phyloP scores from a whole-genome alignment of 345 rosid genomes.

The Eucalyptus pauciflora region DNA sequence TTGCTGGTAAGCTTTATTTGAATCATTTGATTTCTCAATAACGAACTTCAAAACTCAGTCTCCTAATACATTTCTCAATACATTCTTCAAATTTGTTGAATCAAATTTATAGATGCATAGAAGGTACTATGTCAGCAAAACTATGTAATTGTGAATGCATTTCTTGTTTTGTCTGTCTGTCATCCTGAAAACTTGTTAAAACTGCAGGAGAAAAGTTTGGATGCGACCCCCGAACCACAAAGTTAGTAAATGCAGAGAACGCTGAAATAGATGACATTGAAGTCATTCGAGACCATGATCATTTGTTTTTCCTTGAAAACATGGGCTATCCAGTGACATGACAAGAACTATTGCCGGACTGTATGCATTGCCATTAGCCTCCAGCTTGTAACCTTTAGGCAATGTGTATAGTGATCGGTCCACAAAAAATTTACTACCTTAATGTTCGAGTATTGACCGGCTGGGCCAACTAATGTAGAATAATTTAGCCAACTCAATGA shows the following conservation, averaged over 20 bases:
- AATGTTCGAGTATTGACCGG: background rate
- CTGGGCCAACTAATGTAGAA: background rate
- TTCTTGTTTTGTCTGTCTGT: background rate
- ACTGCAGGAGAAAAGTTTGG: constrained; percentile 84
- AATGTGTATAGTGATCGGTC: background rate
- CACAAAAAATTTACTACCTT: background rate
- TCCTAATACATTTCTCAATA: background rate
- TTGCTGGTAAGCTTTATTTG: constrained; percentile 60
- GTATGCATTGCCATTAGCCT: background rate
- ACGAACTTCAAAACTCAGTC: background rate
- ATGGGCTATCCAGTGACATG: constrained; percentile 7
- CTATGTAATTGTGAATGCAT: background rate
- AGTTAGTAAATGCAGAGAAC: constrained; percentile 46
- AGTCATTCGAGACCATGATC: constrained; percentile 92
- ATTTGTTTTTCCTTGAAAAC: constrained; percentile 55
- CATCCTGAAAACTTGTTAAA: constrained; percentile 15
- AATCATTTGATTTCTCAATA: background rate
- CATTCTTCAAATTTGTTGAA: background rate
- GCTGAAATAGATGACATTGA: constrained; percentile 71
- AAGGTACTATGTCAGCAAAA: background rate
- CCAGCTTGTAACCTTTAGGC: constrained; percentile 11
- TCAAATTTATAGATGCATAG: background rate
- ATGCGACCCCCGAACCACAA: constrained; percentile 30
- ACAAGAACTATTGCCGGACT: background rate
- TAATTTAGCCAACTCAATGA: background rate